Evolutionary conservation across 164 flowering plant genomes (phyloP).

Genomic region (Paratinospora sagittata): DNA sequence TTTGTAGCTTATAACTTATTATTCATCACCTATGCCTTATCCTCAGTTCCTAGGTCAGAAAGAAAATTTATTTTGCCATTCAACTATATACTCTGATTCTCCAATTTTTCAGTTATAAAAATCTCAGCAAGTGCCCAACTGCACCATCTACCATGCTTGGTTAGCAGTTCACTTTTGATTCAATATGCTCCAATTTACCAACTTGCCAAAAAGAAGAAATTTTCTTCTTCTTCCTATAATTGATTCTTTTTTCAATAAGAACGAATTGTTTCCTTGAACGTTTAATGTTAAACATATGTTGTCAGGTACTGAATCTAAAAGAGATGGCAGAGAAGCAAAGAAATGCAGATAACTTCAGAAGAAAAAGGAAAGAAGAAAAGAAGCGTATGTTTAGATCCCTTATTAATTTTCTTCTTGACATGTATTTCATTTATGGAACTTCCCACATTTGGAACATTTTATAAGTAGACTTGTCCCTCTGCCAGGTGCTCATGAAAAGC

Average conservation of each 20-base stretch:
- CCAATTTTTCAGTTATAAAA: too few relatives aligned
- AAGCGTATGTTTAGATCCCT: slow-evolving; percentile 32
- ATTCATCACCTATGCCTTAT: too few relatives aligned
- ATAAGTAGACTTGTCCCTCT: background rate
- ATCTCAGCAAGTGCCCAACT: background rate
- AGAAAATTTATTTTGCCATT: too few relatives aligned
- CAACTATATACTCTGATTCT: too few relatives aligned
- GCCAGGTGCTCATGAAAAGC: slow-evolving; percentile 54
- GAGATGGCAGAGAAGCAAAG: slow-evolving; percentile 40
- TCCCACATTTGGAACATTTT: background rate
- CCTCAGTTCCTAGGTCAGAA: too few relatives aligned
- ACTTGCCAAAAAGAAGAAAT: background rate
- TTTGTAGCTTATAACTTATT: too few relatives aligned
- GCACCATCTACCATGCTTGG: background rate
- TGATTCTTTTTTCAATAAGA: background rate
- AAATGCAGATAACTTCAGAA: slow-evolving; percentile 28
- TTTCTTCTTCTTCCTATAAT: background rate
- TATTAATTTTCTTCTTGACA: background rate
- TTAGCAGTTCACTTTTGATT: background rate
- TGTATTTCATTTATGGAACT: background rate
- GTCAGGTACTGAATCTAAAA: slow-evolving; percentile 50
- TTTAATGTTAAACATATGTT: background rate
- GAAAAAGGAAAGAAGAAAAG: slow-evolving; percentile 61
- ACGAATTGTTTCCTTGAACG: background rate
- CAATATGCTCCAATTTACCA: background rate